Percentiles rank a stretch among this genome's conserved stretches.
These are phyloP conservation scores for Rhynchosporium agropyri DNA, from an alignment of 2,329 filamentous ascomycete species.

Conservation along the genomic window DNA sequence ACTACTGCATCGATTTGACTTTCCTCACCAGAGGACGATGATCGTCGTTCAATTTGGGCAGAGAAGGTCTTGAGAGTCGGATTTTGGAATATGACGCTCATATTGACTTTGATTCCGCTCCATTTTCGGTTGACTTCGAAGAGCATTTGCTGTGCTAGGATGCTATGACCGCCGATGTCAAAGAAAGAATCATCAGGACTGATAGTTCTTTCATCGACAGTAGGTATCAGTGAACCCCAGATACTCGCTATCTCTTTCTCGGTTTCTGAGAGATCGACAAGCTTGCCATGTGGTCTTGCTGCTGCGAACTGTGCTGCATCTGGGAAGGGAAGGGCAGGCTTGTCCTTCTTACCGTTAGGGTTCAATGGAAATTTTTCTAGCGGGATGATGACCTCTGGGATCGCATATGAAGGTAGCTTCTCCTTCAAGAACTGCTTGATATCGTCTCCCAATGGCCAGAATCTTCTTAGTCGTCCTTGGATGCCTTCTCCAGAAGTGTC, in stretches of 20 bases:
- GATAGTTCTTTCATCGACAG: slow-evolving; percentile 69
- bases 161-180: slow-evolving; percentile 77
- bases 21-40: slow-evolving; percentile 40
- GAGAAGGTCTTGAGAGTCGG: slow-evolving; percentile 59
- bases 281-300: slow-evolving; percentile 50
- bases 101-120: slow-evolving; percentile 66
- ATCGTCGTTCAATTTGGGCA: slow-evolving; percentile 53
- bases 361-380: slow-evolving; percentile 76
- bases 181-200: slow-evolving; percentile 69
- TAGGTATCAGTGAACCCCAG: slow-evolving; percentile 72
- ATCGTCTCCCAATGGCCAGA: slow-evolving; percentile 53
- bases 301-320: slow-evolving; percentile 69
- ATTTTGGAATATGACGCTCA: slow-evolving; percentile 70
- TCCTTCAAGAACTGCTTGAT: slow-evolving; percentile 69
- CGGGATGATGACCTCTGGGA: slow-evolving; percentile 74
- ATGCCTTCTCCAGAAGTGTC: slow-evolving; percentile 46
- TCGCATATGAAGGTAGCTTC: slow-evolving; percentile 73
- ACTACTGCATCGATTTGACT: slow-evolving; percentile 49
- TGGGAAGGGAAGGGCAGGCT: slow-evolving; percentile 77
- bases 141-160: slow-evolving; percentile 80
- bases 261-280: slow-evolving; percentile 53
- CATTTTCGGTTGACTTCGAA: slow-evolving; percentile 67
- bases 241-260: slow-evolving; percentile 69
- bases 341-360: slow-evolving; percentile 85
- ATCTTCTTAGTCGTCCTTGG: slow-evolving; percentile 38